Percentiles rank a stretch among this genome's conserved stretches.
Conservation (phyloP, 1,139 yeast species). For the Diutina scorzettiae region DNA sequence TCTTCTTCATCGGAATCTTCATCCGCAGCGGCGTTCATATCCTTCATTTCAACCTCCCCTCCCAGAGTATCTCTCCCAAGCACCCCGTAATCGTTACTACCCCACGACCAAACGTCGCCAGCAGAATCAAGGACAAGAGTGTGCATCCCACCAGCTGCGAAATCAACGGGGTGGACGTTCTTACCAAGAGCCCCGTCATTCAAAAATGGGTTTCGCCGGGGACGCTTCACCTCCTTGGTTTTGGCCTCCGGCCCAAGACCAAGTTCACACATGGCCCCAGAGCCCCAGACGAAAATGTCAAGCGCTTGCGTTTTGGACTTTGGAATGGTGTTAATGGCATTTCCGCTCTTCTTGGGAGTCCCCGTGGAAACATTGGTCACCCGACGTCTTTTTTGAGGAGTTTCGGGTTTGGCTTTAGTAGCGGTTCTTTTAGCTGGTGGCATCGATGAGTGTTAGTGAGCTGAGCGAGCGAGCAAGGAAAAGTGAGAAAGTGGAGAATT, state of each 20-base stretch:
- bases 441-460: no score
- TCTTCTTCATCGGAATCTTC: constrained; percentile 59
- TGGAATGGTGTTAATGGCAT: constrained; percentile 3
- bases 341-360: no score
- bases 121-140: constrained; percentile 66
- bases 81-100: constrained; percentile 86
- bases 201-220: constrained; percentile 75
- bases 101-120: constrained; percentile 92
- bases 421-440: no score
- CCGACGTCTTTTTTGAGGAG: no score
- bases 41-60: constrained; percentile 36
- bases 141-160: constrained; percentile 96
- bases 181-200: constrained; percentile 35
- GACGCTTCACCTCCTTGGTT: constrained; percentile 90
- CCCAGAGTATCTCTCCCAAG: constrained; percentile 78
- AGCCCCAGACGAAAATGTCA: constrained; percentile 87
- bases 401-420: no score
- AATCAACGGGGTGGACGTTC: constrained; percentile 43
- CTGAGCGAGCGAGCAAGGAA: no score
- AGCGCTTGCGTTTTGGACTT: constrained; percentile 30
- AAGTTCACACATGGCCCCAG: constrained; percentile 94
- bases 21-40: constrained; percentile 29
- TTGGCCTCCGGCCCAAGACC: constrained; percentile 86
- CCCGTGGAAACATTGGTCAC: no score
- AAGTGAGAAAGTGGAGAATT: no score